phyloP scores from a whole-genome alignment of 257 asterid species.

The Eucommia ulmoides region DNA sequence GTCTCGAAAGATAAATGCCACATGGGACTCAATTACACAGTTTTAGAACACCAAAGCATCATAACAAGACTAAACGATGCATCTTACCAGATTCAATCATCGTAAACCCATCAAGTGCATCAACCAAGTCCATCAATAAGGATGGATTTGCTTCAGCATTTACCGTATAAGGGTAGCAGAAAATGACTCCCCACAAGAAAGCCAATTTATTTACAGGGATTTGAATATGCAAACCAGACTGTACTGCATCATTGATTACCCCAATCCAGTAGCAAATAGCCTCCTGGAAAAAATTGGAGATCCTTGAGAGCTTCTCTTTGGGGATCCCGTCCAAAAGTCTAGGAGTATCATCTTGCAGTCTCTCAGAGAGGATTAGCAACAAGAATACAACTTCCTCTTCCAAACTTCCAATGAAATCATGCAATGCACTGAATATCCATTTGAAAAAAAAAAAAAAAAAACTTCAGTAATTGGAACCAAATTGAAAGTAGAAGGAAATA shows the following conservation, averaged over 20 bases:
- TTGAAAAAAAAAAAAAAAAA: too few species aligned
- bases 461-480: too few species aligned
- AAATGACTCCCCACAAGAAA: slow-evolving; percentile 65
- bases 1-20: too few species aligned
- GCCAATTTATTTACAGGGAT: slow-evolving; percentile 42
- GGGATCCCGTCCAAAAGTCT: slow-evolving; percentile 31
- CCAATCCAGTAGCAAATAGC: slow-evolving; percentile 39
- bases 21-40: too few species aligned
- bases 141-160: slow-evolving; percentile 31
- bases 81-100: slow-evolving; percentile 44
- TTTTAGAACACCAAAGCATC: too few species aligned
- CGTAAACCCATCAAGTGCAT: slow-evolving; percentile 58
- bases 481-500: too few species aligned
- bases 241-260: slow-evolving; percentile 25
- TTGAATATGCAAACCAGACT: slow-evolving; percentile 18
- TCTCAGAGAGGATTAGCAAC: slow-evolving; percentile 53
- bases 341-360: slow-evolving; percentile 33
- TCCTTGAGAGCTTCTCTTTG: slow-evolving; percentile 25
- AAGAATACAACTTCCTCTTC: slow-evolving; percentile 50
- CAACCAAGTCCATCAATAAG: slow-evolving; percentile 48
- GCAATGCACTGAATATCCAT: slow-evolving; percentile 80
- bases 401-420: slow-evolving; percentile 40
- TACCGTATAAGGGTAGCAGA: slow-evolving; percentile 48
- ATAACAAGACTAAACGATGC: slow-evolving; percentile 9
- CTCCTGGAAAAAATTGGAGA: slow-evolving; percentile 27